phyloP scores from a whole-genome alignment of 805 yeast genomes.

The Myxozyma udenii region DNA sequence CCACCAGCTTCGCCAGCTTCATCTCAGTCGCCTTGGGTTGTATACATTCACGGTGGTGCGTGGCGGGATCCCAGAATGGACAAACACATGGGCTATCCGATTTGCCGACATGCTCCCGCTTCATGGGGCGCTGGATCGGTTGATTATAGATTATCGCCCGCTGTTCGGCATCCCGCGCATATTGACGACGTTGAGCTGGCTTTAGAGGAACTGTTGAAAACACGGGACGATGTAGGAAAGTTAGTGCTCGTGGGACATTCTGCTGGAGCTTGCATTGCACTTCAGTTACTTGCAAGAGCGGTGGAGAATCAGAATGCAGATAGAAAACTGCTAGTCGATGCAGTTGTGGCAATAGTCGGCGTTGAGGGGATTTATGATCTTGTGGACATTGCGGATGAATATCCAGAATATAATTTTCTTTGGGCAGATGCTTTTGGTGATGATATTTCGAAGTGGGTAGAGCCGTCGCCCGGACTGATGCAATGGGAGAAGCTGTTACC shows the following conservation, averaged over 20 bases:
- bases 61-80: slow-evolving; percentile 70
- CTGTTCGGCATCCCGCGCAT: slow-evolving; percentile 56
- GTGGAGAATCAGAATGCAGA: neutral
- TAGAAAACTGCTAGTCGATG: slow-evolving; percentile 1
- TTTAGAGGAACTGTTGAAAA: slow-evolving; percentile 33
- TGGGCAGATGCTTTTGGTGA: slow-evolving; percentile 54
- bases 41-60: slow-evolving; percentile 78
- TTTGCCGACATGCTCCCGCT: slow-evolving; percentile 29
- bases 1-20: neutral
- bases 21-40: slow-evolving; percentile 32
- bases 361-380: slow-evolving; percentile 68
- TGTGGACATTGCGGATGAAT: slow-evolving; percentile 50
- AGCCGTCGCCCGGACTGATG: slow-evolving; percentile 12
- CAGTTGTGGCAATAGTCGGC: slow-evolving; percentile 35
- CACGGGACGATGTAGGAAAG: slow-evolving; percentile 18
- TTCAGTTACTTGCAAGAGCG: slow-evolving; percentile 43
- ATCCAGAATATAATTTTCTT: slow-evolving; percentile 55
- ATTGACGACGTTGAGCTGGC: slow-evolving; percentile 51
- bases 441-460: slow-evolving; percentile 28
- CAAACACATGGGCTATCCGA: slow-evolving; percentile 48
- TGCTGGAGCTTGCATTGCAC: slow-evolving; percentile 63
- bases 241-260: slow-evolving; percentile 61
- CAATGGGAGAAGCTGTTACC: slow-evolving; percentile 4
- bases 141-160: slow-evolving; percentile 32
- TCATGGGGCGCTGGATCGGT: slow-evolving; percentile 31